Evolutionary conservation across 805 yeast species (phyloP).

Genomic region (Candida patagonica): DNA sequence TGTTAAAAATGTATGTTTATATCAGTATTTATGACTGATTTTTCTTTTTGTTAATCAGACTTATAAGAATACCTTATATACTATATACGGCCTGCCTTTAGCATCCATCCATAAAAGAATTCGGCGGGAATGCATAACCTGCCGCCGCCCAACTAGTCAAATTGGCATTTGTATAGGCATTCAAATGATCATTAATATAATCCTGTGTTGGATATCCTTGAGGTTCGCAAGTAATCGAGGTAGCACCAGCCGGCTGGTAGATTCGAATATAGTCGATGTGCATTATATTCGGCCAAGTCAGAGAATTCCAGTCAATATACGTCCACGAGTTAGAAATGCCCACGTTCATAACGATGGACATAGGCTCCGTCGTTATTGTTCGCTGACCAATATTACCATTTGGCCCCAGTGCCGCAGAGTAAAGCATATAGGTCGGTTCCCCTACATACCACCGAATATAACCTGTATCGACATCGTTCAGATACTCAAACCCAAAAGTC

Average conservation of each 20-base stretch:
- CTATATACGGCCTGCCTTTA: too few species aligned
- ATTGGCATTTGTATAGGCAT: conserved; percentile 63
- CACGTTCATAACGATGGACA: conserved; percentile 78
- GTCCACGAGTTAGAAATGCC: conserved; percentile 93
- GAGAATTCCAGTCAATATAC: conserved; percentile 76
- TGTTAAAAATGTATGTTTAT: too few species aligned
- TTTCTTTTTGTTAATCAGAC: too few species aligned
- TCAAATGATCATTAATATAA: conserved; percentile 62
- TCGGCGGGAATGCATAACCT: conserved; percentile 64
- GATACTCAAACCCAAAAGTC: conserved; percentile 66
- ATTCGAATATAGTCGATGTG: conserved; percentile 78
- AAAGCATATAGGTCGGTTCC: conserved; percentile 62
- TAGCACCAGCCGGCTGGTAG: conserved; percentile 70
- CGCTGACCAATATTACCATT: conserved; percentile 88
- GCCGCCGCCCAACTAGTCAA: conserved; percentile 66
- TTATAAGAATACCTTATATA: too few species aligned
- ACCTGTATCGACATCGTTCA: conserved; percentile 60
- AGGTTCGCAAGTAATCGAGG: conserved; percentile 78
- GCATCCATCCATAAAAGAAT: conserved; percentile 39
- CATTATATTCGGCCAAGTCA: conserved; percentile 71
- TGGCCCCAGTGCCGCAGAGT: conserved; percentile 71
- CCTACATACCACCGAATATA: conserved; percentile 87
- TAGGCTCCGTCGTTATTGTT: conserved; percentile 78
- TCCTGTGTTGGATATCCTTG: conserved; percentile 73
- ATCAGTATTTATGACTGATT: too few species aligned